A percentile compares a stretch with the other conserved stretches of the same genome.
Conservation (phyloP, 495 filamentous ascomycete genomes). For the Xylaria flabelliformis region DNA sequence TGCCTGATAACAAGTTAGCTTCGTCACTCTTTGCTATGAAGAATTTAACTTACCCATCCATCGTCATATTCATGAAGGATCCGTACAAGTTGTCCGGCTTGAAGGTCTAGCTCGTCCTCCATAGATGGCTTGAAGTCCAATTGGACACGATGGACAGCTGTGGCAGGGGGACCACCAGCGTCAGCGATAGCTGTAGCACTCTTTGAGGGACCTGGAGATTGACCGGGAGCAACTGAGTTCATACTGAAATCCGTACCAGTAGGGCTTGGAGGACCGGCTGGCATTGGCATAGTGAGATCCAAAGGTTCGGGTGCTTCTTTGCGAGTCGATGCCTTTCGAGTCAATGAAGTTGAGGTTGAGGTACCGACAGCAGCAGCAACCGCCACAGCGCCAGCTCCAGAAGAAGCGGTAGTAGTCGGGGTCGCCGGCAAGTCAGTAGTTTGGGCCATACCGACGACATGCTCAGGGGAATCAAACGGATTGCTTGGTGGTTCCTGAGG, state of each 20-base stretch:
- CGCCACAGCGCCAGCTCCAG: conserved; percentile 46
- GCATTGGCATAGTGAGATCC: conserved; percentile 57
- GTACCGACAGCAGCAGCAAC: conserved; percentile 45
- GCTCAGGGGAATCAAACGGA: conserved; percentile 47
- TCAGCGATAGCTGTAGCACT: conserved; percentile 60
- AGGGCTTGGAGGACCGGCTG: conserved; percentile 59
- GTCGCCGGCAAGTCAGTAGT: conserved; percentile 40
- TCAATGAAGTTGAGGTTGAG: conserved; percentile 41
- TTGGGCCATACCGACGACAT: conserved; percentile 42
- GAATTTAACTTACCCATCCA: conserved; percentile 79
- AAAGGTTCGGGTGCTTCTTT: conserved; percentile 52
- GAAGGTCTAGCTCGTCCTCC: conserved; percentile 86
- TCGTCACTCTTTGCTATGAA: background rate
- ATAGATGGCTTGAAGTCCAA: conserved; percentile 93
- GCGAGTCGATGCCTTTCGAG: conserved; percentile 54
- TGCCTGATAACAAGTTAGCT: conserved; percentile 65
- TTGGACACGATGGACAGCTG: conserved; percentile 84
- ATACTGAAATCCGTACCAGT: conserved; percentile 65
- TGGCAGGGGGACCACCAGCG: conserved; percentile 61
- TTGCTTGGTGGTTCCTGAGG: conserved; percentile 43
- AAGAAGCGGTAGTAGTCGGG: conserved; percentile 25
- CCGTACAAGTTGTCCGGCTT: conserved; percentile 79
- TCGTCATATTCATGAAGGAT: conserved; percentile 97
- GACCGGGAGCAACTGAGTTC: conserved; percentile 56
- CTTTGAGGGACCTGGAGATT: conserved; percentile 49